A percentile compares a stretch with the other conserved stretches of the same genome.
Evolutionary conservation across 768 basidiomycete species (phyloP).

Genomic region (Lactifluus volemus): DNA sequence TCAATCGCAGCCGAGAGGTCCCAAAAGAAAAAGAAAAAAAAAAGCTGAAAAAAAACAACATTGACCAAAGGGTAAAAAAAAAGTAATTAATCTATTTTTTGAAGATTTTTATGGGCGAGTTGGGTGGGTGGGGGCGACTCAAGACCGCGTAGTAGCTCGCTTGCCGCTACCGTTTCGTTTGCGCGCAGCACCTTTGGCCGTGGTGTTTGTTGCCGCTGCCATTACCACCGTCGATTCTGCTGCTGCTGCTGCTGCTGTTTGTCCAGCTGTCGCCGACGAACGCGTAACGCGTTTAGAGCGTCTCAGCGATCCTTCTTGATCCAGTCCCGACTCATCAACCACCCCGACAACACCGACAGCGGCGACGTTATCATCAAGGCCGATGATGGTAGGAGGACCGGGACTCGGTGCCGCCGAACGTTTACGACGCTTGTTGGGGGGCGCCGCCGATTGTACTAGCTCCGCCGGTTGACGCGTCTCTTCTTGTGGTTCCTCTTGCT

Average conservation of each 20-base stretch:
- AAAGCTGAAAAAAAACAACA: neutral
- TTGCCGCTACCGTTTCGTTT: neutral
- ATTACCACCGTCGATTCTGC: neutral
- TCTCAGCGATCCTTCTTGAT: neutral
- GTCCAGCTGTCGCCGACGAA: neutral
- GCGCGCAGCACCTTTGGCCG: neutral
- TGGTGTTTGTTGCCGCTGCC: neutral
- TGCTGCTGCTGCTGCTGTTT: fast-evolving
- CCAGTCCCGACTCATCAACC: neutral
- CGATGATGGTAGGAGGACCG: neutral
- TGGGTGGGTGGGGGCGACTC: neutral
- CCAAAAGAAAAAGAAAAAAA: neutral
- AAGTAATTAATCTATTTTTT: neutral
- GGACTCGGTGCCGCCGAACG: neutral
- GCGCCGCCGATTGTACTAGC: neutral
- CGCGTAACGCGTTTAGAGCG: conserved; percentile 7
- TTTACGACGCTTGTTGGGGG: conserved; percentile 4
- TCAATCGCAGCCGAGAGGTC: neutral
- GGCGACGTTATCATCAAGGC: neutral
- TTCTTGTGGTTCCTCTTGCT: neutral
- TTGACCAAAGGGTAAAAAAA: neutral
- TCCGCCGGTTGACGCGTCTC: neutral
- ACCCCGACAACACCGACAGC: neutral
- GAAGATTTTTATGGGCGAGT: neutral
- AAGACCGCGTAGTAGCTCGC: neutral